A percentile compares a stretch with the other conserved stretches of the same genome.
phyloP scores from a whole-genome alignment of 352 stramenopile species.

The Saprolegnia parasitica region DNA sequence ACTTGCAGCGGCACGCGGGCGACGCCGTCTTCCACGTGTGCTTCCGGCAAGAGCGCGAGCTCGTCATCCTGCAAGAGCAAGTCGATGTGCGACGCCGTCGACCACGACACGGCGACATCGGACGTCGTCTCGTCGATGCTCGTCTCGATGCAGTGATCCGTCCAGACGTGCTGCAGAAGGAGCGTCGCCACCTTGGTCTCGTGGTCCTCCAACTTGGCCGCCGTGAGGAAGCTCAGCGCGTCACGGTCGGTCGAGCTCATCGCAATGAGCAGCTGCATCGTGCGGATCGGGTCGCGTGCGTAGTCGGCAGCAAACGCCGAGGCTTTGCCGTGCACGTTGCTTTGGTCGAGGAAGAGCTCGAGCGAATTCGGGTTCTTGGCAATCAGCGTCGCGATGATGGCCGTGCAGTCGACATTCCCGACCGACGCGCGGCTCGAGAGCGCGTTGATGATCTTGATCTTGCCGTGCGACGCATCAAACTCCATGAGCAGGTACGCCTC shows the following conservation, averaged over 20 bases:
- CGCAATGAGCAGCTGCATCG: constrained; percentile 23
- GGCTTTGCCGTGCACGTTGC: background rate
- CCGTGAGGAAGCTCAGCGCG: constrained; percentile 3
- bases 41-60: background rate
- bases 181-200: constrained; percentile 16
- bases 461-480: constrained; percentile 22
- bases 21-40: background rate
- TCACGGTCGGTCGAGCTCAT: constrained; percentile 5
- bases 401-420: constrained; percentile 14
- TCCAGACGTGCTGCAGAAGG: constrained; percentile 4
- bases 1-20: constrained; percentile 9
- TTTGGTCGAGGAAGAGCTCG: constrained; percentile 19
- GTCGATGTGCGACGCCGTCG: background rate
- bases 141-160: constrained; percentile 10
- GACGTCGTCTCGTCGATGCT: background rate
- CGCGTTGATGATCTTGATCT: constrained; percentile 27
- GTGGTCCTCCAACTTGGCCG: constrained; percentile 24
- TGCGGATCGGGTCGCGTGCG: constrained; percentile 11
- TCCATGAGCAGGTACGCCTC: constrained; percentile 15
- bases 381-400: constrained; percentile 26
- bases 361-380: constrained; percentile 23
- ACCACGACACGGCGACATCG: constrained; percentile 7
- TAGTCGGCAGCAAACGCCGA: background rate
- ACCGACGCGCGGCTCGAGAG: constrained; percentile 6
- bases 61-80: background rate